Evolutionary conservation across 1,284 basidiomycete species (phyloP).

Genomic region (Cryptococcus sp.): DNA sequence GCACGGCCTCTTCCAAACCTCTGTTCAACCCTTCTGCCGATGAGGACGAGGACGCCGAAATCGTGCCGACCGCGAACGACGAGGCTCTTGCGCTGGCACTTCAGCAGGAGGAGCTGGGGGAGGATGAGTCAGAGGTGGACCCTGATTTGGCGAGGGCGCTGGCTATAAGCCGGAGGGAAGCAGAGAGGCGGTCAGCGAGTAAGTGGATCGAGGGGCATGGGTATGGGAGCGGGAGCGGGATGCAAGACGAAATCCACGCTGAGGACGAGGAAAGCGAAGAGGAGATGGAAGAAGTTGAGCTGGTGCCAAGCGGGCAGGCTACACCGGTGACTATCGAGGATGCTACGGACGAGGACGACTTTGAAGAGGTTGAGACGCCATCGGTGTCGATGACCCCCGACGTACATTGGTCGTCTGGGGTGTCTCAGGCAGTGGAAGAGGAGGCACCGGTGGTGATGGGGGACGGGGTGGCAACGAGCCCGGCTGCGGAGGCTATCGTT

Average conservation of each 20-base stretch:
- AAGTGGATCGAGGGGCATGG: constrained; percentile 14
- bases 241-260: background rate
- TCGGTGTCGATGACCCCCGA: constrained; percentile 1
- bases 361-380: constrained; percentile 13
- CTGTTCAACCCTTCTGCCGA: constrained; percentile 60
- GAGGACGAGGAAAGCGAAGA: constrained; percentile 26
- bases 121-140: constrained; percentile 42
- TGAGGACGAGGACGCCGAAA: constrained; percentile 17
- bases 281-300: constrained; percentile 29
- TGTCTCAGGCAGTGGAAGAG: background rate
- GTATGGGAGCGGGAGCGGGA: background rate
- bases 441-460: constrained; percentile 3
- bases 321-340: constrained; percentile 9
- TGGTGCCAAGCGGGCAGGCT: constrained; percentile 8
- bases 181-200: constrained; percentile 12
- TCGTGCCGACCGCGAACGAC: constrained; percentile 41
- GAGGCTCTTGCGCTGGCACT: constrained; percentile 45
- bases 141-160: constrained; percentile 36
- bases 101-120: constrained; percentile 47
- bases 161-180: constrained; percentile 29
- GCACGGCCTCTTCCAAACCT: constrained; percentile 43
- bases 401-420: background rate
- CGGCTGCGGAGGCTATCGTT: constrained; percentile 8
- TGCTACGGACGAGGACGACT: constrained; percentile 14
- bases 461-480: constrained; percentile 1